Evolutionary conservation across 441 rosid species (phyloP), one percentile per base, ranked within the genome.

Genomic region (Flueggea neowawraea): DNA sequence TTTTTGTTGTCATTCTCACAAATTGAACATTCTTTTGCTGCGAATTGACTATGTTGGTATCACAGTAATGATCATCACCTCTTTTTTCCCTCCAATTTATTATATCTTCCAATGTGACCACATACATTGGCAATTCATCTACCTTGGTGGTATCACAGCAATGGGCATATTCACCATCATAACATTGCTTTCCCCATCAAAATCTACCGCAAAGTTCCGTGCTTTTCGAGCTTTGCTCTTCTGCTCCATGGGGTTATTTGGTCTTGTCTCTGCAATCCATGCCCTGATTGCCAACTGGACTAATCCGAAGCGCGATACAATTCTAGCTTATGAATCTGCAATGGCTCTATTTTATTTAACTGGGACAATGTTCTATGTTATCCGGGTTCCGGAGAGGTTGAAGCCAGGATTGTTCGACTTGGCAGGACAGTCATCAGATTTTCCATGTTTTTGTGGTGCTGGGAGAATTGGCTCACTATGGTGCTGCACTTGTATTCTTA

Each of bases 391-490:
- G 2, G 89, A 86, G 78, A 80, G 90, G 65, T 74, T 85, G 69
- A 89, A 75, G 60, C 90, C 95, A 0, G 96, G 96, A 11, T 82
- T 88, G 86, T 92, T 89, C 58, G 91, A 89, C 59, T 72, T 82
- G 5, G 84, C 93, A 0, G 96, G 90, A 0, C 52, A 82, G 95
- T 54, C 96, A 92, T 76, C 91, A 92, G 68, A 86, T 89, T 14
- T 92, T 92, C 54, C 98, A 92, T 70, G 79, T 87, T 22, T 75
- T 89, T 8, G 93, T 92, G 68, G 69, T 92, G 70, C 62, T 83
- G 70, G 95, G 98, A 28, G 96, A 88, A 15, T 75, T 89, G 79
- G 93, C 98, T 47, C 95, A 92, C 68, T 92, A 89, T 59, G 88
- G 86, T 32, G 89, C 96, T 44, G 77, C 95, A 10, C 83, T 84